Evolutionary conservation across 768 basidiomycete genomes (phyloP).

Genomic region (Serendipita indica): DNA sequence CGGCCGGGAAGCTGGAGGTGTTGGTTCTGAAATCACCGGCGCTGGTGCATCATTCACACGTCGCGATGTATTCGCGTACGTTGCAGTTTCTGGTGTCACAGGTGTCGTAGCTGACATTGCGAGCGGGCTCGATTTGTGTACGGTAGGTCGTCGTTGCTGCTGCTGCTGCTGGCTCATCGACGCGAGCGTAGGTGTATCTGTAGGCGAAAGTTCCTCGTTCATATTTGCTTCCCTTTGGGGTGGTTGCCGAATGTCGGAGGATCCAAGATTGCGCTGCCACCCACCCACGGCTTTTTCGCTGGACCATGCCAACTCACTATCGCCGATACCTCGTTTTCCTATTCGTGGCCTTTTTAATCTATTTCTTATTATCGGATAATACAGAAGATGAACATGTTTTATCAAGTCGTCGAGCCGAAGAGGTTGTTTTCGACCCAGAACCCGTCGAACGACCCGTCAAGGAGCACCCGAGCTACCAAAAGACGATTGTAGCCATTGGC

Average conservation of each 20-base stretch:
- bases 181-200: neutral
- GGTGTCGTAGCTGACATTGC: neutral
- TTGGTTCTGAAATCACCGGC: neutral
- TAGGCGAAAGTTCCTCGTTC: neutral
- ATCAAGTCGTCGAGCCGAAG: neutral
- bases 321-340: constrained; percentile 3
- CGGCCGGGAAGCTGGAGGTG: constrained; percentile 18
- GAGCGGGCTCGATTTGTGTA: neutral
- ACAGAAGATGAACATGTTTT: neutral
- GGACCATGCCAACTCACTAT: neutral
- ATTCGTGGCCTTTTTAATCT: neutral
- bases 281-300: neutral
- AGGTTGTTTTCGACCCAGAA: no score
- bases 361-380: neutral
- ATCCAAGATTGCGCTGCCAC: neutral
- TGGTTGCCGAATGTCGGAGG: neutral
- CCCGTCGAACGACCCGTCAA: no score
- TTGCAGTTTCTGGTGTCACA: neutral
- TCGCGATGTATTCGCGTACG: neutral
- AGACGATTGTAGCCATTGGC: constrained; percentile 65
- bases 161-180: neutral
- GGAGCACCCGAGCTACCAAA: neutral
- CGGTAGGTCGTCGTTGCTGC: neutral
- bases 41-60: neutral
- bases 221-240: neutral